These are phyloP conservation scores for Suillus alpinus DNA, from an alignment of 768 basidiomycete species.

Conservation along the genomic window DNA sequence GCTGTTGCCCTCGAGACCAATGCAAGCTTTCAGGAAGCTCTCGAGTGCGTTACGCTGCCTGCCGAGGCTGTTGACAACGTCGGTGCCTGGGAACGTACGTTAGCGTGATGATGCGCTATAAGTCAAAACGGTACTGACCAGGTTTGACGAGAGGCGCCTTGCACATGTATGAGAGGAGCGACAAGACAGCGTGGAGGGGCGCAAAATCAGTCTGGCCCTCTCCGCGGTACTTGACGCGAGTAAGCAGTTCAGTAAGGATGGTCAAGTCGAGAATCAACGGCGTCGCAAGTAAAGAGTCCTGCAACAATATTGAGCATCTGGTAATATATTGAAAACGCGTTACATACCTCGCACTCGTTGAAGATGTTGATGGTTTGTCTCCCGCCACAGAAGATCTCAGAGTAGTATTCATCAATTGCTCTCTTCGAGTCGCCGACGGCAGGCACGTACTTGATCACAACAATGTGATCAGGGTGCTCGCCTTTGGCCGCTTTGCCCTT, in stretches of 20 bases:
- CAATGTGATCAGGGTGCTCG: conserved; percentile 96
- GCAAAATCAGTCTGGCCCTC: conserved; percentile 58
- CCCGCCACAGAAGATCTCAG: conserved; percentile 96
- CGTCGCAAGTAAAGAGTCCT: conserved; percentile 94
- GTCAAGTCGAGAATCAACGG: conserved; percentile 93
- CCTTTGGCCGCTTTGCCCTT: conserved; percentile 70
- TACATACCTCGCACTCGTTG: conserved; percentile 89
- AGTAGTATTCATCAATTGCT: conserved; percentile 99
- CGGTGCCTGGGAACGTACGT: conserved; percentile 49
- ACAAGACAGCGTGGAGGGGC: conserved; percentile 87
- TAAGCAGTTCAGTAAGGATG: conserved; percentile 91
- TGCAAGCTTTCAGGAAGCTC: conserved; percentile 90
- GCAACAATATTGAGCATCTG: conserved; percentile 11
- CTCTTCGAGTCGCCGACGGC: conserved; percentile 97
- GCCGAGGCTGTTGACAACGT: conserved; percentile 93
- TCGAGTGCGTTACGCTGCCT: conserved; percentile 95
- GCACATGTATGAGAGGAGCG: conserved; percentile 94
- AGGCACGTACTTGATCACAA: conserved; percentile 96
- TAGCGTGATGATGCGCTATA: background rate
- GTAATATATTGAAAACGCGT: background rate
- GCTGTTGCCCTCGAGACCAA: conserved; percentile 78
- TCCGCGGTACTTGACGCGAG: conserved; percentile 87
- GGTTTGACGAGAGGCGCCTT: conserved; percentile 98
- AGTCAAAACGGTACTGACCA: conserved; percentile 37
- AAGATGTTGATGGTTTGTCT: conserved; percentile 94